Base-by-base conservation (phyloP, 2,329 filamentous ascomycete genomes). In the Pseudogymnoascus verrucosus region DNA sequence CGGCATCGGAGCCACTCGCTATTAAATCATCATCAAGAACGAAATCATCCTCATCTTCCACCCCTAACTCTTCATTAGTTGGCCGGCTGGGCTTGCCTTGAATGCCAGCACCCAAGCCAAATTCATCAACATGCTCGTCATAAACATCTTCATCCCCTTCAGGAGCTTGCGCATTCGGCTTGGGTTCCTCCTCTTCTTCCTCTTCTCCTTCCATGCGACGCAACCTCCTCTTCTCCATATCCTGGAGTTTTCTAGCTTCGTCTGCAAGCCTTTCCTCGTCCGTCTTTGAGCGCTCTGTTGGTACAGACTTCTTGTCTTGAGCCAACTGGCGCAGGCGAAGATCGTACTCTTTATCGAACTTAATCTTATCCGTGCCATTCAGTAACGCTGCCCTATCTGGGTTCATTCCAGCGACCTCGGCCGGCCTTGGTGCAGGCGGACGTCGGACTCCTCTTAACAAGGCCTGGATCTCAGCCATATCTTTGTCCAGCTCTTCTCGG, bases 31-130 rank as follows among this genome's bases (percentile, higher is more conserved):
- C 90, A 65, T 98, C 93, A 66, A 97, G 87, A 26, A 93, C 74
- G 70, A 98, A 98, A 69, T 97, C 91, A 70, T 98, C 93, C 73
- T 98, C 93, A 69, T 97, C 93, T 68, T 96, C 92, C 36, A 96
- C 88, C 5, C 87, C 90, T 16, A 92, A 75, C 64, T 88, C 82
- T 10, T 82, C 80, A 63, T 67, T 69, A 37, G 64, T 69, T 28
- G 69, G 71, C 23, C 80, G 79, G 36, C 10, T 39, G 34, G 34
- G 36, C 39, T 61, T 61, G 62, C 78, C 77, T 69, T 79, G 83
- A 67, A 88, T 84, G 47, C 85, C 85, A 60, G 75, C 73, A 36
- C 86, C 86, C 14, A 89, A 77, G 2, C 83, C 83, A 72, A 84
- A 89, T 12, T 80, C 81, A 4, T 79, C 76, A 21, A 76, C 74